Evolutionary conservation across 2,329 filamentous ascomycete genomes (phyloP), one percentile per base, ranked within the genome.

Genomic region (Fusarium tupiense): DNA sequence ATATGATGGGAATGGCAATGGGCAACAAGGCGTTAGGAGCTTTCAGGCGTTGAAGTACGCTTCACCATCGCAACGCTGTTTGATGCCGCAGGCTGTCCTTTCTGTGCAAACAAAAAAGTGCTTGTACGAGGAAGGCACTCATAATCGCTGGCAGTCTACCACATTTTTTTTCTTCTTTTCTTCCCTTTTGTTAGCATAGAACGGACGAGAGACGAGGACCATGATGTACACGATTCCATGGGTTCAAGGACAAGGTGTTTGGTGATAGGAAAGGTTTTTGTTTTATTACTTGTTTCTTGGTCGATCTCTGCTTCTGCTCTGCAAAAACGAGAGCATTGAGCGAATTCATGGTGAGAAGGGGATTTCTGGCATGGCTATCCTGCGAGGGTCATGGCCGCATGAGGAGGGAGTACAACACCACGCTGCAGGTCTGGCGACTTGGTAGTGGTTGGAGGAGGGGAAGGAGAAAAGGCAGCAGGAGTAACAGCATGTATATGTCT

Each of bases 201-300:
- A 61, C n/a, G 50, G 56, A 62, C 14, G 61, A 63, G 56, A 46
- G 46, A 71, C 31, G 57, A 68, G 56, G n/a, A 46, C 73, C 73
- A 75, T 75, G 69, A 74, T 56, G 53, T 71, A 75, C 19, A 75
- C 73, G 73, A 75, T 76, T 59, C 41, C 73, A 75, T 75, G 70
- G 62, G 63, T 71, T 75, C 43, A 40, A 59, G 53, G 61, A 43
- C 54, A 14, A 44, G 69, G 67, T 76, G 69, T 73, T 74, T 59
- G 43, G 57, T 56, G 50, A 61, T 38, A 40, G 44, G 44, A 38
- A 50, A 49, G 44, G 38, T 49, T 59, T 43, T 53, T 63, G 57
- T 31, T 64, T 68, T 61, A 43, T 49, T 52, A 37, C 20, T 62
- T 47, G 19, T 33, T 61, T 62, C 12, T 61, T 58, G 22, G 26